These are phyloP conservation scores for Pseudopithomyces chartarum DNA, from an alignment of 2,329 filamentous ascomycete species.

Conservation along the genomic window DNA sequence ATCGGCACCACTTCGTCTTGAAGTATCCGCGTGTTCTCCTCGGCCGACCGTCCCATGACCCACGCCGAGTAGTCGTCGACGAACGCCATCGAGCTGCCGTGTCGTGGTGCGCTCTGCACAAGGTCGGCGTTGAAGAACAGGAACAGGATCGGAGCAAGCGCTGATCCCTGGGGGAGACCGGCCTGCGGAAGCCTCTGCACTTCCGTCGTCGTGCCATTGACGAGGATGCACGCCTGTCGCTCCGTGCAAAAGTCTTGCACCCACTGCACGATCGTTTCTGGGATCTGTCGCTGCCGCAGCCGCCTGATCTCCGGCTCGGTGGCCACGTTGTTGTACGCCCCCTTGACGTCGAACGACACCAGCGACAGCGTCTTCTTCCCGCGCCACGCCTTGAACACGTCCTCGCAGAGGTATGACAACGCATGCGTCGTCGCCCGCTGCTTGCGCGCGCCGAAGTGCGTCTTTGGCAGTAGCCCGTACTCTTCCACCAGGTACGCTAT, in stretches of 20 bases:
- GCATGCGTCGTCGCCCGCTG: conserved; percentile 42
- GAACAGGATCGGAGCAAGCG: conserved; percentile 21
- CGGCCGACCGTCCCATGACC: conserved; percentile 19
- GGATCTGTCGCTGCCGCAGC: conserved; percentile 34
- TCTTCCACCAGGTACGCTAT: conserved; percentile 32
- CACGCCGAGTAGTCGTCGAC: conserved; percentile 34
- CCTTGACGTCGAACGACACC: conserved; percentile 49
- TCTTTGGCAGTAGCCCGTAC: conserved; percentile 38
- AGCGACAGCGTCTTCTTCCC: conserved; percentile 39
- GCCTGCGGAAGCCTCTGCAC: conserved; percentile 11
- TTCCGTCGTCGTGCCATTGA: conserved; percentile 12
- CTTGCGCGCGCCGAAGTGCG: conserved; percentile 46
- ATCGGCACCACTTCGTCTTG: conserved; percentile 17
- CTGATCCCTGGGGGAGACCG: conserved; percentile 16
- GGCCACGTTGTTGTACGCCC: conserved; percentile 48
- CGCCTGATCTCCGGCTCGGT: conserved; percentile 42
- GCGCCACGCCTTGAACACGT: conserved; percentile 19
- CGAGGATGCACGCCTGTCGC: conserved; percentile 16
- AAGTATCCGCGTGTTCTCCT: conserved; percentile 19
- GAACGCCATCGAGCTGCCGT: conserved; percentile 26
- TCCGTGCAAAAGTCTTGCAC: conserved; percentile 39
- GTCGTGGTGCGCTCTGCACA: conserved; percentile 17
- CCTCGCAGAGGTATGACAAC: conserved; percentile 24
- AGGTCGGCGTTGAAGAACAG: conserved; percentile 26
- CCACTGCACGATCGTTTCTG: too few relatives aligned